phyloP scores from a whole-genome alignment of 257 asterid species.

The Haberlea rhodopensis region DNA sequence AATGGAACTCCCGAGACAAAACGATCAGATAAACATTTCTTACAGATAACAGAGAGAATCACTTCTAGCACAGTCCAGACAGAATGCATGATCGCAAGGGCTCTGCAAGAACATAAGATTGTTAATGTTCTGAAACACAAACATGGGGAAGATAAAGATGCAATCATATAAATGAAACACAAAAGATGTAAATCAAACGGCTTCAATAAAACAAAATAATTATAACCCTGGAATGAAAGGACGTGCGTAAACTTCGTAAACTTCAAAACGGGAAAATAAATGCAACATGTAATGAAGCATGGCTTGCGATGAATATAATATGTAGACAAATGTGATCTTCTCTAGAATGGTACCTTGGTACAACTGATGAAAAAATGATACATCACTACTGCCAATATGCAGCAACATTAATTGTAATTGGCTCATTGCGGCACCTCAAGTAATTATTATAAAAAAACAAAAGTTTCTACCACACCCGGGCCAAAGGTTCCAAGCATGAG shows the following conservation, averaged over 20 bases:
- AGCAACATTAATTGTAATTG: background rate
- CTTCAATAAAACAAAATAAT: conserved; percentile 13
- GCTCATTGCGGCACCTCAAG: background rate
- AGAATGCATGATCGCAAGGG: conserved; percentile 95
- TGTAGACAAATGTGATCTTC: background rate
- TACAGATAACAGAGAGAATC: conserved; percentile 96
- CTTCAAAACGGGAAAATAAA: background rate
- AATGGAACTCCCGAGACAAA: background rate
- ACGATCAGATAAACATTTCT: conserved; percentile 29
- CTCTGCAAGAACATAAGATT: conserved; percentile 56
- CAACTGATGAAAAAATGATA: background rate
- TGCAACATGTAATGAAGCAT: conserved; percentile 2
- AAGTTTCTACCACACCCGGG: background rate
- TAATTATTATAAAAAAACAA: background rate
- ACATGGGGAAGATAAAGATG: conserved; percentile 3
- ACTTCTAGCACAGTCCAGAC: conserved; percentile 93
- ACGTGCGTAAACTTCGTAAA: background rate
- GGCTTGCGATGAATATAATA: conserved; percentile 10
- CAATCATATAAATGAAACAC: conserved; percentile 12
- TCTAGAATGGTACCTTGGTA: background rate
- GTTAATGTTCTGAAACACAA: conserved; percentile 14
- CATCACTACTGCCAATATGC: background rate
- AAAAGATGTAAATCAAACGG: conserved; percentile 2
- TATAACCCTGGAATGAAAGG: background rate
- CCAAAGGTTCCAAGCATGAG: background rate